phyloP scores from a whole-genome alignment of 73 alveolate genomes.

The Uronychia binucleata region DNA sequence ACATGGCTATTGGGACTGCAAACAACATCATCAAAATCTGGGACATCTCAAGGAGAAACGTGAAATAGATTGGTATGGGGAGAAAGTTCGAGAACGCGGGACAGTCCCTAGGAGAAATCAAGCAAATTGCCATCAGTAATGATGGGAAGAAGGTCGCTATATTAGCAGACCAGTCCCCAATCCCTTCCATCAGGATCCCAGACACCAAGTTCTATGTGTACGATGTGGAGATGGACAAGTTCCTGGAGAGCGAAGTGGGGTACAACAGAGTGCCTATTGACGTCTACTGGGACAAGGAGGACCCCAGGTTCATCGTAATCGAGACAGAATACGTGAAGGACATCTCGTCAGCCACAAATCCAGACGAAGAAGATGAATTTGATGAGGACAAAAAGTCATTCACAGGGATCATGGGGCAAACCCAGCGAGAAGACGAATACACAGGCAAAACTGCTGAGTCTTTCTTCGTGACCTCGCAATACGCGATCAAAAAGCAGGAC shows the following conservation, averaged over 20 bases:
- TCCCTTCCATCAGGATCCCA: constrained; percentile 84
- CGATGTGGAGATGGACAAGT: constrained; percentile 95
- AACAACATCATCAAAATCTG: constrained; percentile 78
- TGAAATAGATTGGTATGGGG: constrained; percentile 83
- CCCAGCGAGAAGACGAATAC: constrained; percentile 71
- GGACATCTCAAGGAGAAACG: constrained; percentile 93
- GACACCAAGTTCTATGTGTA: constrained; percentile 89
- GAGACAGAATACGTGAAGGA: constrained; percentile 89
- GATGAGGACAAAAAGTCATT: constrained; percentile 47
- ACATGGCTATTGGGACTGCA: constrained; percentile 73
- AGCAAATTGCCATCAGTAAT: constrained; percentile 83
- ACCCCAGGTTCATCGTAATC: constrained; percentile 89
- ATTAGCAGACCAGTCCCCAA: constrained; percentile 90
- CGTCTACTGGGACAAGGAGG: constrained; percentile 91
- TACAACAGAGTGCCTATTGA: constrained; percentile 91
- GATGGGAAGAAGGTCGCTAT: constrained; percentile 93
- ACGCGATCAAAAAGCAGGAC: constrained; percentile 89
- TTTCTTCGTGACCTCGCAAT: constrained; percentile 89
- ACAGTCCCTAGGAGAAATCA: constrained; percentile 83
- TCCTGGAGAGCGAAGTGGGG: constrained; percentile 87
- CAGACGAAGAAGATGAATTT: constrained; percentile 50
- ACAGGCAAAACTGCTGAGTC: constrained; percentile 84
- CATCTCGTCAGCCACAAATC: constrained; percentile 31
- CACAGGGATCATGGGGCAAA: constrained; percentile 56
- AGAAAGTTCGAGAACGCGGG: constrained; percentile 97